Evolutionary conservation across 2,329 filamentous ascomycete species (phyloP).

Genomic region (Stemphylium vesicarium): DNA sequence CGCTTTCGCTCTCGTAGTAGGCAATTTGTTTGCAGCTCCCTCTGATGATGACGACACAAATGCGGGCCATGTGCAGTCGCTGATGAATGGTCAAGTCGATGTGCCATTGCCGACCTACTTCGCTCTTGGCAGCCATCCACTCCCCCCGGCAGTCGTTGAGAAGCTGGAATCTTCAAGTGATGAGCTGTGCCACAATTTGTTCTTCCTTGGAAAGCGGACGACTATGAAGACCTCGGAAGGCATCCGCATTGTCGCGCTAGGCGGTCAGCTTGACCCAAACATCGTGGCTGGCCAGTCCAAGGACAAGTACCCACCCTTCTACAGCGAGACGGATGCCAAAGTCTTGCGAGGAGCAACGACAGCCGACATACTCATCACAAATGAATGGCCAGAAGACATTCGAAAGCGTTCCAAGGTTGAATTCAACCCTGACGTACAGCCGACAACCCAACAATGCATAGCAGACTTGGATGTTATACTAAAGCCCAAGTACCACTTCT

Average conservation of each 20-base stretch:
- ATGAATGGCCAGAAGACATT: constrained; percentile 81
- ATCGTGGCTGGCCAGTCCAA: constrained; percentile 68
- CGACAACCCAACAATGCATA: constrained; percentile 68
- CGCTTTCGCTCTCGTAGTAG: constrained; percentile 80
- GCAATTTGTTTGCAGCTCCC: constrained; percentile 76
- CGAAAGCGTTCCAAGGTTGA: constrained; percentile 70
- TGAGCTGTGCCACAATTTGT: constrained; percentile 86
- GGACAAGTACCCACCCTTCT: constrained; percentile 77
- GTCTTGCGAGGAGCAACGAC: constrained; percentile 75
- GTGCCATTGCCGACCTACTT: constrained; percentile 91
- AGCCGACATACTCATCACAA: constrained; percentile 86
- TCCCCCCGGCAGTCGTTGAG: constrained; percentile 74
- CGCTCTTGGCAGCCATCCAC: constrained; percentile 73
- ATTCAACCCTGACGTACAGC: constrained; percentile 61
- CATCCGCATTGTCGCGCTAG: constrained; percentile 83
- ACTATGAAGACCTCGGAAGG: constrained; percentile 90
- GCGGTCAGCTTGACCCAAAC: constrained; percentile 71
- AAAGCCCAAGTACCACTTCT: constrained; percentile 92
- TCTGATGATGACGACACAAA: constrained; percentile 57
- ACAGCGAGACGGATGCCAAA: constrained; percentile 78
- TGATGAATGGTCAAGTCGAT: constrained; percentile 74
- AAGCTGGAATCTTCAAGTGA: constrained; percentile 73
- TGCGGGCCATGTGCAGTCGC: constrained; percentile 63
- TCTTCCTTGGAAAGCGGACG: constrained; percentile 83
- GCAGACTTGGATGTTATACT: constrained; percentile 78